Evolutionary conservation across 768 basidiomycete species (phyloP).

Genomic region (Dacryopinax primogenitus): DNA sequence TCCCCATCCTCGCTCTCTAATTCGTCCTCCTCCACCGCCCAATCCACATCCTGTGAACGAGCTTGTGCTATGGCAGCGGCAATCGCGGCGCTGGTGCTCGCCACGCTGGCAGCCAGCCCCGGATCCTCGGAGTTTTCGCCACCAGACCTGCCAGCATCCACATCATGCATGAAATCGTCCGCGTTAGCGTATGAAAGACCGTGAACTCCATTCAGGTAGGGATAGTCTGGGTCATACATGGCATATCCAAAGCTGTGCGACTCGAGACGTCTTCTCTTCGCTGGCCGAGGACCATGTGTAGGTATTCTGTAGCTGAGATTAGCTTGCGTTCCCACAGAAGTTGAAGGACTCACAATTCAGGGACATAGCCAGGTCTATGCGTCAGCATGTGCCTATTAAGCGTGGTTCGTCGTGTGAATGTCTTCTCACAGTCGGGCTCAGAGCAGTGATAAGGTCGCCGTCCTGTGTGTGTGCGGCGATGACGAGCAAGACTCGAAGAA

Average conservation of each 20-base stretch:
- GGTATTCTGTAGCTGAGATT: background rate
- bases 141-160: background rate
- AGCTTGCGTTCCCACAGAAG: background rate
- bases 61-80: constrained; percentile 69
- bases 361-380: constrained; percentile 74
- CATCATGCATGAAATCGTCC: constrained; percentile 2
- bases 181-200: background rate
- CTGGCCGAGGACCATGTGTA: background rate
- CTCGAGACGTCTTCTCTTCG: background rate
- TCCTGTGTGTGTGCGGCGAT: constrained; percentile 78
- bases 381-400: constrained; percentile 78
- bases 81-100: constrained; percentile 68
- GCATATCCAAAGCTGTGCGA: background rate
- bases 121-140: constrained; percentile 12
- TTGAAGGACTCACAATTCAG: constrained; percentile 32
- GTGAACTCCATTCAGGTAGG: background rate
- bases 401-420: constrained; percentile 75
- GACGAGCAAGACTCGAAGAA: constrained; percentile 81
- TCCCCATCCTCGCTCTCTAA: constrained; percentile 5
- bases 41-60: constrained; percentile 33
- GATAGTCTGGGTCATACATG: background rate
- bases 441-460: constrained; percentile 81
- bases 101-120: constrained; percentile 47
- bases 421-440: constrained; percentile 70
- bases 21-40: constrained; percentile 5